Percentiles rank a stretch among this genome's conserved stretches.
These are phyloP conservation scores for Mycena maculata DNA, from an alignment of 768 basidiomycete species.

Conservation along the genomic window DNA sequence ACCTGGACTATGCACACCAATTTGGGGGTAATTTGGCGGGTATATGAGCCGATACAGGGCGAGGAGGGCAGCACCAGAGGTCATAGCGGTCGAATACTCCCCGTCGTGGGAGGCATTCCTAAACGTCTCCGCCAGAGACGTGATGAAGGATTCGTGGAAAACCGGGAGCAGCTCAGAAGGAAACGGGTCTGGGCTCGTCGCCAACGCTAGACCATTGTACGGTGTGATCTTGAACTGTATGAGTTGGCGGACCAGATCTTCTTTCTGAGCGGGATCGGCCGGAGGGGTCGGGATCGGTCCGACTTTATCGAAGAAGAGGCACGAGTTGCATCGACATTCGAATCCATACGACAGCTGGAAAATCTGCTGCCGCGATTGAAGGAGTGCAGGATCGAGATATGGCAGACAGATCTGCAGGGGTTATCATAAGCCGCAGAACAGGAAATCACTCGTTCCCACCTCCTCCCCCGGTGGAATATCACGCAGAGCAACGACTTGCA, in stretches of 20 bases:
- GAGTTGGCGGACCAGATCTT: conserved; percentile 46
- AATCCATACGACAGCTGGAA: conserved; percentile 77
- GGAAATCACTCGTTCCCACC: conserved; percentile 50
- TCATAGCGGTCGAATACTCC: conserved; percentile 61
- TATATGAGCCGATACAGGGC: conserved; percentile 79
- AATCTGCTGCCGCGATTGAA: conserved; percentile 68
- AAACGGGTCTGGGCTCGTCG: conserved; percentile 46
- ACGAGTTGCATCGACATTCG: conserved; percentile 70
- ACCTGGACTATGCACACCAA: conserved; percentile 60
- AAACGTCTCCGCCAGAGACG: conserved; percentile 69
- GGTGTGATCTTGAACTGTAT: conserved; percentile 50
- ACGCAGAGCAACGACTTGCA: conserved; percentile 76
- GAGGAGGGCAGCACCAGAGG: conserved; percentile 66
- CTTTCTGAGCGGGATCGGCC: conserved; percentile 44
- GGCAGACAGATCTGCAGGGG: conserved; percentile 72
- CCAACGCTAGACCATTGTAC: conserved; percentile 37
- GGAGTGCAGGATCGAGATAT: conserved; percentile 82
- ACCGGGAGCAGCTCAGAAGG: conserved; percentile 55
- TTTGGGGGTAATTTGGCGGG: conserved; percentile 84
- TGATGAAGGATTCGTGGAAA: conserved; percentile 70
- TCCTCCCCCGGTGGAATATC: conserved; percentile 71
- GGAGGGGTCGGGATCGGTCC: conserved; percentile 55
- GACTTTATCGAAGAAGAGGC: conserved; percentile 55
- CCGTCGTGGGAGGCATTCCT: conserved; percentile 79
- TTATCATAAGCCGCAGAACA: not conserved